These are phyloP conservation scores for Euphorbia lathyris DNA, from an alignment of 345 rosid species.

Conservation along the genomic window DNA sequence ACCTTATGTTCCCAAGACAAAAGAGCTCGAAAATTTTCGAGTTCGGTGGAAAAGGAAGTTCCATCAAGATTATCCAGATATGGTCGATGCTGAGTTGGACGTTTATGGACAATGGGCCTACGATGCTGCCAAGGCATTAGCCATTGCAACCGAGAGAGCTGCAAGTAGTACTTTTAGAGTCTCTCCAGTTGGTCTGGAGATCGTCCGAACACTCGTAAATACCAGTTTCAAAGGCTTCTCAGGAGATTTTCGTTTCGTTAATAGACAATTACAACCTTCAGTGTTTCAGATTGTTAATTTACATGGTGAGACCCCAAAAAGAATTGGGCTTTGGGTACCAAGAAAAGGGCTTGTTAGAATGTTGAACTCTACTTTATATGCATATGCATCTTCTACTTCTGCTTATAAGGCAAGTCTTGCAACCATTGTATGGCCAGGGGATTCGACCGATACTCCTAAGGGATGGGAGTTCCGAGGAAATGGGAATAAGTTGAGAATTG, in stretches of 20 bases:
- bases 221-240: conserved; percentile 31
- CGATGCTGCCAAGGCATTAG: conserved; percentile 40
- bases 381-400: too few relatives aligned
- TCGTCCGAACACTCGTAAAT: neutral
- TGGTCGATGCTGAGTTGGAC: conserved; percentile 16
- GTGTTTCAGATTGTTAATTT: conserved; percentile 38
- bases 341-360: conserved; percentile 3
- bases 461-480: neutral
- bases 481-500: neutral
- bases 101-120: conserved; percentile 36
- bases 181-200: conserved; percentile 1
- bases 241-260: conserved; percentile 30
- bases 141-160: conserved; percentile 32
- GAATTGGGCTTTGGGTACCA: conserved; percentile 38
- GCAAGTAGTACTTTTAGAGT: conserved; percentile 12
- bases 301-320: conserved; percentile 13
- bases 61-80: conserved; percentile 20
- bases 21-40: conserved; percentile 19
- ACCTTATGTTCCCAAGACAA: conserved; percentile 25
- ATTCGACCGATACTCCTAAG: conserved; percentile 9
- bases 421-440: conserved; percentile 29
- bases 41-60: conserved; percentile 33
- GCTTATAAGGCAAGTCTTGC: conserved; percentile 1
- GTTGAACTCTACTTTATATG: neutral
- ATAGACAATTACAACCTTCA: conserved; percentile 28